phyloP scores from a whole-genome alignment of 768 basidiomycete species.

The Phlebiopsis flavidoalba region DNA sequence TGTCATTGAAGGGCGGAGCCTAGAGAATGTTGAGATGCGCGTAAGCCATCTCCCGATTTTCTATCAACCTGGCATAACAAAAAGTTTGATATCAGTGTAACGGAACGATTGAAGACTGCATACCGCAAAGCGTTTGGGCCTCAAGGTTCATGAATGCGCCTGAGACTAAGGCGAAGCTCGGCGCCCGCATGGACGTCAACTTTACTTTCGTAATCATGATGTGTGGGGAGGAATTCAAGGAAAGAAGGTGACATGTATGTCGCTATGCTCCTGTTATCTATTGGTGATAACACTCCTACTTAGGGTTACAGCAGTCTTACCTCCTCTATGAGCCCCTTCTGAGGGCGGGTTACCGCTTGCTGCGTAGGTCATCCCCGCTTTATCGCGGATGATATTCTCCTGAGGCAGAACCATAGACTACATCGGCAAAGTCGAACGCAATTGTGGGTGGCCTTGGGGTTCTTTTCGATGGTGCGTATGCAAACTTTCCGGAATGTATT shows the following conservation, averaged over 20 bases:
- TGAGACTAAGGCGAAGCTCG: not conserved
- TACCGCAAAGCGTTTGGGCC: slow-evolving; percentile 3
- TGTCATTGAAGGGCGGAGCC: not conserved
- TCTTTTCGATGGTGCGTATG: slow-evolving; percentile 24
- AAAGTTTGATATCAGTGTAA: not conserved
- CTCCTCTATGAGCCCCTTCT: slow-evolving; percentile 7
- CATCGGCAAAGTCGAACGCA: slow-evolving; percentile 8
- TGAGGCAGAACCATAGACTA: not conserved
- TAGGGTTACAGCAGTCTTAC: slow-evolving; percentile 1
- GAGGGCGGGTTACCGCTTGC: not conserved
- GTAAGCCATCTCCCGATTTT: not conserved
- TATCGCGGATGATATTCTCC: not conserved
- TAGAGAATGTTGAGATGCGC: slow-evolving; percentile 5
- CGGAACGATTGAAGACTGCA: slow-evolving; percentile 4
- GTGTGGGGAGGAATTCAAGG: slow-evolving; percentile 1
- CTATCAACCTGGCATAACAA: not conserved
- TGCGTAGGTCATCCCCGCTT: not conserved
- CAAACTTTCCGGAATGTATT: not conserved
- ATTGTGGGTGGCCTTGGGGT: slow-evolving; percentile 18
- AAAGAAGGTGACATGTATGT: slow-evolving; percentile 8
- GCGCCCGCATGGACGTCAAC: not conserved
- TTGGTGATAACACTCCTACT: not conserved
- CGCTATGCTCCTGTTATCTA: not conserved
- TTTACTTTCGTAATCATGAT: not conserved
- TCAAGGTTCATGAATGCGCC: slow-evolving; percentile 1